Base-by-base conservation (phyloP, 2,329 filamentous ascomycete genomes). In the Metarhizium sp. region DNA sequence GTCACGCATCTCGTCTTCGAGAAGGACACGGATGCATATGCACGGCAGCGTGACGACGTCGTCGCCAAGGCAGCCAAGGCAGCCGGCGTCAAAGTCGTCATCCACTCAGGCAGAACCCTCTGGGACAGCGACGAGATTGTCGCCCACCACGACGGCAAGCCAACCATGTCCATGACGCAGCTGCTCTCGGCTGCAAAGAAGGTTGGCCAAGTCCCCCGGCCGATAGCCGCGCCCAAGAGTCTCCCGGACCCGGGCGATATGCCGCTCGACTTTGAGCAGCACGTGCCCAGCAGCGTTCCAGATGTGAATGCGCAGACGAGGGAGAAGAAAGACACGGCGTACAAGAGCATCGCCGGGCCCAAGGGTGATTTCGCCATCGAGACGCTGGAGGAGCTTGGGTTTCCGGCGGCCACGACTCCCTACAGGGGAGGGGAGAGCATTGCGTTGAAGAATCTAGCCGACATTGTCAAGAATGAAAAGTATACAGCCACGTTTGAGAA, bases 1-100 rank as follows among this genome's bases (percentile, higher is more conserved):
- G 82, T 89, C 30, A 88, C 86, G 0, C 87, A 91, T 69, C 70
- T 91, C 5, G 87, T 90, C 0, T 91, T 90, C 62, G 88, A 92
- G 66, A 87, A 86, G 63, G 88, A 91, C 62, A 89, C 86, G 0
- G 88, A 92, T 71, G 76, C 84, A 0, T 91, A 91, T 69, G 86
- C 76, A 4, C 76, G 80, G 16, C 78, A 82, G 45, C 72, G 88
- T 51, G 88, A 92, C 67, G 75, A 74, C 1, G 70, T 73, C 18
- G 77, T 92, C 11, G 69, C 76, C 38, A 68, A 75, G 16, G 69
- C 84, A n/a, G 87, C 87, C 4, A 72, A 78, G 60, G 71, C 81
- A 49, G 82, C 84, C 0, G 87, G 86, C 1, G 84, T 91, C 1
- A 66, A 87, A 62, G 84, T 91, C 20, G 73, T 91, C n/a, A 70